phyloP scores from a whole-genome alignment of 2,329 filamentous ascomycete genomes.

The Trichoderma sp. region DNA sequence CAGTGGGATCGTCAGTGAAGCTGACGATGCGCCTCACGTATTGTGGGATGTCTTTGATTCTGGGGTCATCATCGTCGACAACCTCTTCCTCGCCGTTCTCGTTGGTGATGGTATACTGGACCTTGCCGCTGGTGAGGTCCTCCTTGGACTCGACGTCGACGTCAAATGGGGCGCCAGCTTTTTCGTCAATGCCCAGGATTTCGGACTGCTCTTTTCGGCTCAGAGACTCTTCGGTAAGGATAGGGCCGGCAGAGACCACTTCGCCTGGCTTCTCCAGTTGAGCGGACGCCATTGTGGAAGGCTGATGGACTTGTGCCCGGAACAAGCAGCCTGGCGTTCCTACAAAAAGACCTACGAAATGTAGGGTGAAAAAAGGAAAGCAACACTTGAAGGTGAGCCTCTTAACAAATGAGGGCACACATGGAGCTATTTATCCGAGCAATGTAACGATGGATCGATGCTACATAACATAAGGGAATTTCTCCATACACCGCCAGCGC shows the following conservation, averaged over 20 bases:
- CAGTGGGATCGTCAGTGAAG: constrained; percentile 58
- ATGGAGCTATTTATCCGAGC: constrained; percentile 15
- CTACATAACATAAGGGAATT: constrained; percentile 4
- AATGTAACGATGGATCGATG: neutral
- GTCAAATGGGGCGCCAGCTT: constrained; percentile 1
- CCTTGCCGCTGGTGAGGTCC: constrained; percentile 19
- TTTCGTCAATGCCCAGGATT: constrained; percentile 28
- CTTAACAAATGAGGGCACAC: neutral
- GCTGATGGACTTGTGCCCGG: neutral
- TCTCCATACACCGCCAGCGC: neutral
- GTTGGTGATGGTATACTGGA: constrained; percentile 31
- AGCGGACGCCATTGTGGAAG: constrained; percentile 20
- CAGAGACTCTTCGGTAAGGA: neutral
- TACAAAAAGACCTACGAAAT: neutral
- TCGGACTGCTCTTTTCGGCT: constrained; percentile 24
- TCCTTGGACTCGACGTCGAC: constrained; percentile 28
- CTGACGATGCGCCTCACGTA: constrained; percentile 58
- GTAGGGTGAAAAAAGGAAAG: neutral
- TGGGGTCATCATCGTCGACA: constrained; percentile 52
- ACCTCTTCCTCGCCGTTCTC: constrained; percentile 36
- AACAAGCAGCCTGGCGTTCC: constrained; percentile 12
- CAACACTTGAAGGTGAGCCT: neutral
- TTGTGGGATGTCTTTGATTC: constrained; percentile 57
- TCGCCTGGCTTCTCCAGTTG: constrained; percentile 18
- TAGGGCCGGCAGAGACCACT: constrained; percentile 9